Base-by-base conservation (phyloP, 2,329 filamentous ascomycete species). In the Bipolaris oryzae region DNA sequence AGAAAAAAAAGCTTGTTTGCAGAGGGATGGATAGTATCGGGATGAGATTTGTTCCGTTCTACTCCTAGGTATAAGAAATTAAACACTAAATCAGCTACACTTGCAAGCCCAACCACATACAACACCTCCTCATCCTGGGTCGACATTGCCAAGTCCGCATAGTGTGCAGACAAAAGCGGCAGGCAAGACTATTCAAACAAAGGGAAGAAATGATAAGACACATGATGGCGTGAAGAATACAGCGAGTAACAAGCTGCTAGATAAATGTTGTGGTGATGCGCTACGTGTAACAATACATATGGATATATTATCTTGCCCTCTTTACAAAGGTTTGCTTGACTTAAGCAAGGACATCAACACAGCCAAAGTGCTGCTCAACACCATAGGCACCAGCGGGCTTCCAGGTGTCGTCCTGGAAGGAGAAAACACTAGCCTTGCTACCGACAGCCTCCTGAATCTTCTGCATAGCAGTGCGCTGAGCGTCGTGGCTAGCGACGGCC, bases 321-420 rank as follows among this genome's bases (percentile, higher is more conserved):
- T 1, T 4, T 13, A 11, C 25, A 31, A 11, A 31, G 28, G 0
- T 13, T 11, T 11, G 7, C 10, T 31, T 13, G 28, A 31, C 10
- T 31, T 31, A 11, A 3, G 33, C 56, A 50, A 74, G 85, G 85
- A 72, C 78, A 55, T 79, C 71, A 56, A 79, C 78, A 74, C 85
- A 87, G 62, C 92, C 91, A 85, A 91, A 97, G 83, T 83, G 82
- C 79, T 88, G 86, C 87, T 97, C 93, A 69, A 92, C 91, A 60
- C 79, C 79, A 78, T 87, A 91, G 33, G 78, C 75, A 66, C 89
- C 89, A 28, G 84, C 78, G 38, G 79, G 70, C 87, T 97, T 97
- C 93, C 93, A 98, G 66, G 77, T 62, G 76, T 97, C 93, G 71
- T 96, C 81, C 69, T 85, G 81, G 79, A 84, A 92, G 66, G 87